Conservation (phyloP, 2,329 filamentous ascomycete species). For the Nemania serpens region DNA sequence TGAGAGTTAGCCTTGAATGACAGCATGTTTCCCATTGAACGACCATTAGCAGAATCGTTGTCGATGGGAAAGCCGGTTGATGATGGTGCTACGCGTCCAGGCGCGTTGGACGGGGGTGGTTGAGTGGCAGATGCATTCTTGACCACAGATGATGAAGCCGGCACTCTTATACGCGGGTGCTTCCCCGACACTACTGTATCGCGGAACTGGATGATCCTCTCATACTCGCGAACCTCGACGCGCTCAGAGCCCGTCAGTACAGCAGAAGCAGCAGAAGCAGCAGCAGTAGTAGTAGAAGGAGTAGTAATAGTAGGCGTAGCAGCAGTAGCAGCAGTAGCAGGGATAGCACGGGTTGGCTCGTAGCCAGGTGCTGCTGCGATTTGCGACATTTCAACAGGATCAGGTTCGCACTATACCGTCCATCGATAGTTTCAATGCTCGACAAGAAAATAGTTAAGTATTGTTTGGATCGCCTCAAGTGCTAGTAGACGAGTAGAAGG, state of each 20-base stretch:
- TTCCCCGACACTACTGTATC: conserved; percentile 80
- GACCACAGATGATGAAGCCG: conserved; percentile 42
- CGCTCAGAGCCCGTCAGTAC: conserved; percentile 45
- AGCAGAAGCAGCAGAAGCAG: conserved; percentile 22
- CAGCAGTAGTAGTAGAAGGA: no score
- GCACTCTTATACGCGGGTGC: conserved; percentile 66
- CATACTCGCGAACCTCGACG: conserved; percentile 70
- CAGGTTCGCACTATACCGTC: conserved; percentile 24
- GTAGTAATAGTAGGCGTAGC: no score
- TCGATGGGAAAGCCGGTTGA: conserved; percentile 24
- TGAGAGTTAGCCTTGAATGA: conserved; percentile 46
- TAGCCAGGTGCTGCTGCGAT: conserved; percentile 24
- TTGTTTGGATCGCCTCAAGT: conserved; percentile 8
- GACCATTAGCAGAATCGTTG: conserved; percentile 34
- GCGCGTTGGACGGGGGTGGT: conserved; percentile 30
- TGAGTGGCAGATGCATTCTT: conserved; percentile 34
- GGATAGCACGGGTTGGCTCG: conserved; percentile 21
- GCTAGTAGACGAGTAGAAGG: conserved; percentile 9
- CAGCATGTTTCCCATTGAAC: conserved; percentile 40
- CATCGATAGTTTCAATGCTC: conserved; percentile 20
- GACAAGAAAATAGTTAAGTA: conserved; percentile 10
- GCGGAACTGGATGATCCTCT: conserved; percentile 79
- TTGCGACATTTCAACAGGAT: conserved; percentile 30
- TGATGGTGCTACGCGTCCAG: conserved; percentile 33
- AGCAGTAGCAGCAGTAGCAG: background rate